Percentiles rank a stretch among this genome's conserved stretches.
These are phyloP conservation scores for Rhizopus sp. DNA, from an alignment of 371 early-diverging fungal species.

Conservation along the genomic window DNA sequence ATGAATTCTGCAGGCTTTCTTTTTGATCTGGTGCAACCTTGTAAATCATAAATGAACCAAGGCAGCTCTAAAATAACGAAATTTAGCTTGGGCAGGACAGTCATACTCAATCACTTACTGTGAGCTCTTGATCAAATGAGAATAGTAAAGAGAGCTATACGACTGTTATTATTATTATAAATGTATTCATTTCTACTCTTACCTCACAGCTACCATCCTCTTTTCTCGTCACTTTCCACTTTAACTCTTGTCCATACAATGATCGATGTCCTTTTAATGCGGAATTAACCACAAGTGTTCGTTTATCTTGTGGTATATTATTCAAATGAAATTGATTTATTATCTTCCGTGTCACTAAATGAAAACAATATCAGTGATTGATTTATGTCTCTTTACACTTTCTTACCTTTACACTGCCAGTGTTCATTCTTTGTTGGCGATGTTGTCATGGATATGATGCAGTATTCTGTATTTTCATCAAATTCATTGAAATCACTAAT, in stretches of 20 bases:
- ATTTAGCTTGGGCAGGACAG: background rate
- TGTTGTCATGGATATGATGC: constrained; percentile 3
- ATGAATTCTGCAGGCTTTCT: background rate
- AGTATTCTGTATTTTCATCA: background rate
- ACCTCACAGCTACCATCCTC: background rate
- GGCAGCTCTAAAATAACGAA: background rate
- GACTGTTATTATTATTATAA: background rate
- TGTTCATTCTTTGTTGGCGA: background rate
- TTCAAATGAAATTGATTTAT: background rate
- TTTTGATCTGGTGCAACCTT: background rate
- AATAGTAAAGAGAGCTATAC: background rate
- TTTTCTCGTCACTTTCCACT: constrained; percentile 5
- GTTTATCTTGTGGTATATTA: constrained; percentile 2
- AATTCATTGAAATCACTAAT: background rate
- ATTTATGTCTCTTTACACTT: background rate
- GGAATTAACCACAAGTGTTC: background rate
- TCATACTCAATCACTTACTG: background rate
- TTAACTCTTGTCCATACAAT: constrained; percentile 1
- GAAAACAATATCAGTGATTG: background rate
- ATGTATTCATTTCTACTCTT: too few species aligned
- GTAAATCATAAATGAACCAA: background rate
- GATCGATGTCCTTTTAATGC: constrained; percentile 2
- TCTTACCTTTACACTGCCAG: background rate
- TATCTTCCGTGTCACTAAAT: background rate
- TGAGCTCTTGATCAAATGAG: background rate